Evolutionary conservation across 23 red algal genomes (phyloP), one percentile per base, ranked within the genome.

Genomic region (Gracilaria vermiculophylla): DNA sequence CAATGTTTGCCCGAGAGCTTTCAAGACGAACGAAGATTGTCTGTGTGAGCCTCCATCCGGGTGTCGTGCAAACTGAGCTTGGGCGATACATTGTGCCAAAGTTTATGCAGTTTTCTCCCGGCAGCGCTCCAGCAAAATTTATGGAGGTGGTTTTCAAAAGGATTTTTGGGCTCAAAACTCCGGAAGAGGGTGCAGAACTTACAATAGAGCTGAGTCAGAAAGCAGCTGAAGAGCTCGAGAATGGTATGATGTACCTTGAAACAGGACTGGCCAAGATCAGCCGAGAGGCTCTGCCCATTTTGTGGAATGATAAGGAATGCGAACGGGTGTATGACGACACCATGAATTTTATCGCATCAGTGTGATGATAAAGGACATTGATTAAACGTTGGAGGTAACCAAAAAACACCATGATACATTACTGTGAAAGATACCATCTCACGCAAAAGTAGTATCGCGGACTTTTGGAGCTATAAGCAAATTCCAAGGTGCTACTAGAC

Each of bases 11-110:
- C 23, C 54, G 64, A 17, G 87, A 54, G 23, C 54, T 91, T 52
- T 56, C 87, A 44, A 45, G 57, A 54, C 45, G 58, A 23, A 60
- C 43, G 7, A 62, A 31, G 9, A 44, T 91, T 45, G 24, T 62
- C 7, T 50, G 75, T 28, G 57, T 91, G 37, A 81, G 75, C 50
- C 52, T 91, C 3, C 87, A 91, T 70, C 87, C 75, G 4, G 87
- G 87, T 14, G 76, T 91, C 0, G 87, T 81, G 10, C 72, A 70
- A 70, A 91, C 87, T 6, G 87, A 91, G 54, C 32, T 91, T 17
- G 54, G 23, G 17, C 45, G 87, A 71, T 81, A 91, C 44, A 7
- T 91, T 37, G 10, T 62, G 34, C 87, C 87, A 47, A 76, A 66
- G 60, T 66, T 50, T 19, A 81, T 74, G 74, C 41, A 39, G n/a